Percentiles rank a stretch among this genome's conserved stretches.
Evolutionary conservation across 257 asterid species (phyloP).

Genomic region (Capsicum rhomboideum): DNA sequence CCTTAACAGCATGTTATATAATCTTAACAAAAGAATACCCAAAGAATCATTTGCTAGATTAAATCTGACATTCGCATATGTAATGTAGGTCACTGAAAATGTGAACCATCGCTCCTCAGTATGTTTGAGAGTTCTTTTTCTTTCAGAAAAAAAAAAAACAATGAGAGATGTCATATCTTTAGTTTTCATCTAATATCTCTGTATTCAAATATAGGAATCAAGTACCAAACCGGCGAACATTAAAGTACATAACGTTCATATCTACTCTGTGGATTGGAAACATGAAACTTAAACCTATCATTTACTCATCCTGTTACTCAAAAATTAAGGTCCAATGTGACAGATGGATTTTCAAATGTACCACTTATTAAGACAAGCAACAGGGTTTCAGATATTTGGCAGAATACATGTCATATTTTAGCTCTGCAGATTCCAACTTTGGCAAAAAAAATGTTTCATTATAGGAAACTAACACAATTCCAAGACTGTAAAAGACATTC

Average conservation of each 20-base stretch:
- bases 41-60: neutral
- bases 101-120: neutral
- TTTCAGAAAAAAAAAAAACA: neutral
- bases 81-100: neutral
- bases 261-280: neutral
- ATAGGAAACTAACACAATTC: neutral
- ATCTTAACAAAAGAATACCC: neutral
- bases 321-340: neutral
- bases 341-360: neutral
- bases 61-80: neutral
- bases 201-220: neutral
- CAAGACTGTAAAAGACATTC: neutral
- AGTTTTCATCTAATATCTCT: neutral
- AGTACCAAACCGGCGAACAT: neutral
- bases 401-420: neutral
- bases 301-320: neutral
- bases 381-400: neutral
- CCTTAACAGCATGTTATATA: neutral
- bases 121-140: neutral
- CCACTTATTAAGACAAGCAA: neutral
- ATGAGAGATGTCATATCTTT: neutral
- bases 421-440: neutral
- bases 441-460: neutral
- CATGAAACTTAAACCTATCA: neutral
- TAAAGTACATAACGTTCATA: neutral